Base-by-base conservation (phyloP, 306 rosid genomes). In the Adenanthera pavonina region DNA sequence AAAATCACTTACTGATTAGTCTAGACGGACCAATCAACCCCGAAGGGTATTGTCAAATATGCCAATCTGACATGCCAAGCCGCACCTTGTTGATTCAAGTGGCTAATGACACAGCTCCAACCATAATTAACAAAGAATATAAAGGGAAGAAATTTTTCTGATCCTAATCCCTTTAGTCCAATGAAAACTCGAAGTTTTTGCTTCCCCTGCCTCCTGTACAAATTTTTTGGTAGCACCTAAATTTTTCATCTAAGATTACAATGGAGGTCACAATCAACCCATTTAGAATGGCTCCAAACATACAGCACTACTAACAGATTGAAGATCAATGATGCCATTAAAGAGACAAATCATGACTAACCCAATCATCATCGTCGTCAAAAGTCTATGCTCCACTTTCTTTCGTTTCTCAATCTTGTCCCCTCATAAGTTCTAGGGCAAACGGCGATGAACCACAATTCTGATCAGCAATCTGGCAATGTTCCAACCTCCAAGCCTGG, bases 401-500 rank as follows among this genome's bases (percentile, higher is more conserved):
- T 49, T 49, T 79, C 25, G 35, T 73, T 82, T 56, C 60, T n/a
- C 65, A 38, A 38, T 61, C 40, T 67, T 81, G 77, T 76, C 65
- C 33, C 79, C 51, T 9, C 43, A n/a, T n/a, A 17, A 41, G 49
- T 66, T 80, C 61, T 40, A 57, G 57, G 47, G 82, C 78, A 78
- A 60, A 82, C 71, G 86, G 80, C 76, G 65, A 65, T 60, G 85
- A 71, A 57, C 48, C 76, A 48, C 49, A 62, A 19, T 68, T 75
- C 85, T 30, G 83, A 61, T 73, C 77, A 38, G 62, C 56, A 76
- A 47, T 36, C 36, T 41, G 66, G 77, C 36, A 47, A 72, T 78
- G 76, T 69, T 86, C 83, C 89, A 67, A 76, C 80, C 59, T 85
- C 83, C 89, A 66, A 78, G 84, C 78, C 60, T 73, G 66, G 72